Conservation (phyloP, 768 basidiomycete genomes). For the Suillus hirtellus region DNA sequence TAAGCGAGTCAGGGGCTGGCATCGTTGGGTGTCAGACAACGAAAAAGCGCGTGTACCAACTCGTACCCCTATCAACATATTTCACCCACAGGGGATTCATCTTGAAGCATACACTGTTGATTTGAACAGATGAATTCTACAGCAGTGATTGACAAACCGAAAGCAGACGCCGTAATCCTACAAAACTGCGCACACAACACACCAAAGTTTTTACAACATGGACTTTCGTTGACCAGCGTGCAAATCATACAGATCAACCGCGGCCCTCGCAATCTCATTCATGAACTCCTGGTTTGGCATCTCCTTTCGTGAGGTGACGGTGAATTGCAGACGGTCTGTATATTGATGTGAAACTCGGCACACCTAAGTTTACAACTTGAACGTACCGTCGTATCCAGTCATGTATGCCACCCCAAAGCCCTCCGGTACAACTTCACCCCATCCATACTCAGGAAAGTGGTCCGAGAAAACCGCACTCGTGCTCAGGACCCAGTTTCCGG, state of each 20-base stretch:
- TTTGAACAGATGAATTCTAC: not conserved
- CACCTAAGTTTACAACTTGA: conserved; percentile 1
- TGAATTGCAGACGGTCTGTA: conserved; percentile 79
- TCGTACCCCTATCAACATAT: not conserved
- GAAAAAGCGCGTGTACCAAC: too few species aligned
- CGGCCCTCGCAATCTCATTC: conserved; percentile 62
- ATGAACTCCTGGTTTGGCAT: conserved; percentile 79
- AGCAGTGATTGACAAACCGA: not conserved
- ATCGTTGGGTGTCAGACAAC: too few species aligned
- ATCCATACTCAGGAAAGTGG: conserved; percentile 83
- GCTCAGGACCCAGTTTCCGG: conserved; percentile 84
- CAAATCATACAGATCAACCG: conserved; percentile 71
- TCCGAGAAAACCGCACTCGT: conserved; percentile 89
- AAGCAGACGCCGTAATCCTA: not conserved
- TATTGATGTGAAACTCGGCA: not conserved
- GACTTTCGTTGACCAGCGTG: conserved; percentile 39
- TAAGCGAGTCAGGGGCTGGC: too few species aligned
- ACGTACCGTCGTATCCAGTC: conserved; percentile 80
- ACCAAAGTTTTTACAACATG: conserved; percentile 30
- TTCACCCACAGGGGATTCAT: not conserved
- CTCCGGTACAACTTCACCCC: conserved; percentile 94
- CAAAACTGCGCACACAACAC: not conserved
- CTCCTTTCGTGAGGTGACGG: conserved; percentile 82
- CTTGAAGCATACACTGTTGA: not conserved
- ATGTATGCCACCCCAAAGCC: conserved; percentile 95